Conservation (phyloP, 2,329 filamentous ascomycete genomes). For the Fusarium sp. region DNA sequence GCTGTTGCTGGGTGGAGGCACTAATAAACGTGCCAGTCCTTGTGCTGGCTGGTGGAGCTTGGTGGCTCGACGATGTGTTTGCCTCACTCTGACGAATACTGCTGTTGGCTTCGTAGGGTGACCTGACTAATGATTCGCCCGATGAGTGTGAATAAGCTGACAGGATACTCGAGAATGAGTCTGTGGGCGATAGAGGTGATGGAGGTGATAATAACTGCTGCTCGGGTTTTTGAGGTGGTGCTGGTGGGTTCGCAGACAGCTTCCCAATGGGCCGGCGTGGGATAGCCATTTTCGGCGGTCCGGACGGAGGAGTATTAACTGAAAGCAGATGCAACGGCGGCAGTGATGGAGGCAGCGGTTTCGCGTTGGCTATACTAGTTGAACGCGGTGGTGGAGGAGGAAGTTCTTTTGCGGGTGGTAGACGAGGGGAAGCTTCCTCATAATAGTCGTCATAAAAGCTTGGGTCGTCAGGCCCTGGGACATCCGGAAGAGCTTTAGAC, state of each 20-base stretch:
- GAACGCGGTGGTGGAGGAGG: constrained; percentile 47
- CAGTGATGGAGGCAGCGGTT: constrained; percentile 44
- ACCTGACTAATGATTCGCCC: constrained; percentile 59
- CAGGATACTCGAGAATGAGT: constrained; percentile 67
- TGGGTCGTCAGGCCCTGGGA: constrained; percentile 54
- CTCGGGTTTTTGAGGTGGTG: constrained; percentile 31
- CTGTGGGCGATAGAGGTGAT: constrained; percentile 57
- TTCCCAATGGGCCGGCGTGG: constrained; percentile 46
- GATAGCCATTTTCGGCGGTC: constrained; percentile 47
- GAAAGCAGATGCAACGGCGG: constrained; percentile 46
- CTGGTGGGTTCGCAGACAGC: constrained; percentile 32
- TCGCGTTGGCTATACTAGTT: constrained; percentile 43
- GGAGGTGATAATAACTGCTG: constrained; percentile 36
- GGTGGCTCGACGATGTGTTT: constrained; percentile 42
- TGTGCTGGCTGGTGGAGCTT: constrained; percentile 45
- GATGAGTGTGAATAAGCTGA: constrained; percentile 67
- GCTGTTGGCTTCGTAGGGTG: constrained; percentile 55
- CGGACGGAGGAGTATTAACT: constrained; percentile 36
- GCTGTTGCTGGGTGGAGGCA: constrained; percentile 41
- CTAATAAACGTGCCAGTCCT: constrained; percentile 39
- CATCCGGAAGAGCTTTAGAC: constrained; percentile 69
- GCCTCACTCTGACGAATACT: constrained; percentile 43
- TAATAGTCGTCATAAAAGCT: constrained; percentile 44
- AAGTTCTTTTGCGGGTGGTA: constrained; percentile 43
- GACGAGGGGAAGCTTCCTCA: constrained; percentile 34